These are phyloP conservation scores for Saccharata proteae DNA, from an alignment of 2,329 filamentous ascomycete genomes.

Conservation along the genomic window DNA sequence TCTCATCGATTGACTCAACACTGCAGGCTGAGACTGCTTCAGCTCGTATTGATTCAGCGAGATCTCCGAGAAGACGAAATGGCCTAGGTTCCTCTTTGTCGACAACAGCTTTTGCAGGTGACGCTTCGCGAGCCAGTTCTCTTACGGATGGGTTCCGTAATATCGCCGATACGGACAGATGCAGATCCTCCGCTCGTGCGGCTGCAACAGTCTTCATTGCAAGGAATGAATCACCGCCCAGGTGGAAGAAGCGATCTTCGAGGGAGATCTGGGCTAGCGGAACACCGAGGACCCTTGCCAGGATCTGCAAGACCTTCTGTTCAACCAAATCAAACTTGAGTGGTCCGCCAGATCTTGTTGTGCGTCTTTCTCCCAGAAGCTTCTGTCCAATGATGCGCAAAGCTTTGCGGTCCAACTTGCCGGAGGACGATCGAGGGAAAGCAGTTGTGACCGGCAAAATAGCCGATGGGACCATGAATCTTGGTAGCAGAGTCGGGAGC, in stretches of 20 bases:
- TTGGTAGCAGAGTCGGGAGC: background rate
- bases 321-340: too few species aligned
- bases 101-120: too few species aligned
- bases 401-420: constrained; percentile 18
- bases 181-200: constrained; percentile 35
- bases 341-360: too few species aligned
- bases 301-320: too few species aligned
- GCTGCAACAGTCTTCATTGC: constrained; percentile 50
- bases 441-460: background rate
- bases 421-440: constrained; percentile 20
- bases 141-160: constrained; percentile 41
- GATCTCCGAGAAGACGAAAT: too few species aligned
- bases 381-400: background rate
- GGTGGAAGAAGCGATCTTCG: constrained; percentile 48
- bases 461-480: constrained; percentile 1
- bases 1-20: constrained; percentile 5
- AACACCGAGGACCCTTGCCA: too few species aligned
- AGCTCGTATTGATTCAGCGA: background rate
- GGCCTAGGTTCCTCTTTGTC: too few species aligned
- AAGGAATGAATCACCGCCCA: constrained; percentile 48
- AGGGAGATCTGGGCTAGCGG: too few species aligned
- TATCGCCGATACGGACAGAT: constrained; percentile 43
- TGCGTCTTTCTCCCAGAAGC: constrained; percentile 1
- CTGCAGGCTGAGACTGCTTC: background rate
- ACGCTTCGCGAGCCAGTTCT: too few species aligned